Evolutionary conservation across 345 rosid genomes (phyloP), one percentile per base, ranked within the genome.

Genomic region (Rhizophora apiculata): DNA sequence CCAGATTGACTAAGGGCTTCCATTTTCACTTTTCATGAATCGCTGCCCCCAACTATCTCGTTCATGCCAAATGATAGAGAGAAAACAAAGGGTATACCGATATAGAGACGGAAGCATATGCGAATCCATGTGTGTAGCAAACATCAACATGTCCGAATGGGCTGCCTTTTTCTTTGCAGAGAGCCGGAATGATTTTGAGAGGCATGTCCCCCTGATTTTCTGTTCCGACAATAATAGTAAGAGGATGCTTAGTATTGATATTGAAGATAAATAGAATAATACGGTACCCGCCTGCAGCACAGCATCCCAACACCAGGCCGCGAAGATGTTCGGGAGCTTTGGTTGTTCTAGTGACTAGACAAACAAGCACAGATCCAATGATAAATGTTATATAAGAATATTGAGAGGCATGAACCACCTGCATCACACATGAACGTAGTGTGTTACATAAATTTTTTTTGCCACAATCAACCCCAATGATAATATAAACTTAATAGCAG

Each of bases 371-470:
- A 3, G 84, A 79, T 8, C 89, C 85, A 20, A 78, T 64, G 20
- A 78, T 51, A 68, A 70, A 76, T 1, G 83, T 74, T 1, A 70
- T 1, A 70, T 21, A 5, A 81, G 76, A 46, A 83, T 78, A 48
- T 83, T 85, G 10, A 83, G 31, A 5, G 85, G 87, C 89, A 85
- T 83, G 70, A 83, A 83, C 89, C 87, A 85, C 80, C 88, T 82
- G 36, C 51, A 74, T 19, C 37, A 18, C 56, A 22, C 29, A 13
- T 22, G 24, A 8, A 13, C 9, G 15, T 10, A 11, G 48, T 0
- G 15, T 10, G 48, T 39, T 39, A 2, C 48, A 39, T 39, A 11
- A 6, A 36, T 8, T 36, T 37, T 10, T 32, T 32, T 32, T 32
- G 6, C 13, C 43, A 10, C 2, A 37, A 13, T 37, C 43, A 37